Conservation (phyloP, 2,329 filamentous ascomycete genomes). For the Hypoxylon sp. region DNA sequence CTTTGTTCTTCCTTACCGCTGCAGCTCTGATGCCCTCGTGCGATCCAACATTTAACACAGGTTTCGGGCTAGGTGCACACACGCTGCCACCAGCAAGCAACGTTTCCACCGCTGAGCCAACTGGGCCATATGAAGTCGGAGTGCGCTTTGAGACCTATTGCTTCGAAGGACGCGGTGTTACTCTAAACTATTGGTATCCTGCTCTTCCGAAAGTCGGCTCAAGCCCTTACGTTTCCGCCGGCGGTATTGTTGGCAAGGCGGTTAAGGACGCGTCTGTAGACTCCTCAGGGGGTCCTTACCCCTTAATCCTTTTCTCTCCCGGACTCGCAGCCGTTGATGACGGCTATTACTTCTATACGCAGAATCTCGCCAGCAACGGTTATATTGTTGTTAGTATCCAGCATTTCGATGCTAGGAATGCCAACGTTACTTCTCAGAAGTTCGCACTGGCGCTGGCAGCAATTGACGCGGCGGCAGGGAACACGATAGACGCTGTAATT, state of each 20-base stretch:
- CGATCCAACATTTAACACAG: constrained; percentile 12
- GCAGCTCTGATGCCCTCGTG: background rate
- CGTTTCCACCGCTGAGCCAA: constrained; percentile 35
- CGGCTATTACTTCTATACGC: constrained; percentile 40
- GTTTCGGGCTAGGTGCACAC: constrained; percentile 30
- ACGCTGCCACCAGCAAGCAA: constrained; percentile 23
- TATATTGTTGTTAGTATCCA: constrained; percentile 35
- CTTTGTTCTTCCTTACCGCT: background rate
- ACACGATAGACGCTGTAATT: background rate
- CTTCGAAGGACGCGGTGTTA: background rate
- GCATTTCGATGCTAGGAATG: background rate
- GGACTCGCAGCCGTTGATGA: constrained; percentile 39
- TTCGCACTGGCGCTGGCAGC: background rate
- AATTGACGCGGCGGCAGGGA: background rate
- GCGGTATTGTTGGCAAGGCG: background rate
- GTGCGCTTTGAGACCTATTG: background rate
- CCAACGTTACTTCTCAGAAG: background rate
- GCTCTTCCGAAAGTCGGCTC: background rate
- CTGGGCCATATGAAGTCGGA: constrained; percentile 23
- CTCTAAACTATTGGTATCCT: background rate
- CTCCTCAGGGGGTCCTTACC: constrained; percentile 35
- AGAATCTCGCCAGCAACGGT: constrained; percentile 40
- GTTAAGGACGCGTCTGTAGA: constrained; percentile 19
- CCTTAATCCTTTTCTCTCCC: constrained; percentile 38
- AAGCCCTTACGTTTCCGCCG: background rate